Percentiles rank a stretch among this genome's conserved stretches.
phyloP scores from a whole-genome alignment of 1,284 basidiomycete genomes.

The Rhodotorula sp. region DNA sequence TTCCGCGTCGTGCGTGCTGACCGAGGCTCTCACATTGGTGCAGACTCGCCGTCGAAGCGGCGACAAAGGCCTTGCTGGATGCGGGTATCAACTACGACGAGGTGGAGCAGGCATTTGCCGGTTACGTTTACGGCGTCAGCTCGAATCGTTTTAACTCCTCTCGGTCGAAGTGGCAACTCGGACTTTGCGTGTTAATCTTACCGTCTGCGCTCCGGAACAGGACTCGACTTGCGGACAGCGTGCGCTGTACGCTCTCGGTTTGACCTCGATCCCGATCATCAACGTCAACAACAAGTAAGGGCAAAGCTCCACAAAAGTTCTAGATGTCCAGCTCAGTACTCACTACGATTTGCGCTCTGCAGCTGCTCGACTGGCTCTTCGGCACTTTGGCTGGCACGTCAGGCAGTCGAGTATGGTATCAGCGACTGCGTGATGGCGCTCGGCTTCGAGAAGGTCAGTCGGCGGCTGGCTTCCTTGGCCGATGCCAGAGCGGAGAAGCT shows the following conservation, averaged over 20 bases:
- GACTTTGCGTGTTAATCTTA: neutral
- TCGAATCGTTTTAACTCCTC: too few species aligned
- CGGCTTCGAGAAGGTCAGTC: slow-evolving; percentile 67
- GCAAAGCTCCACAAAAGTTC: rapidly evolving
- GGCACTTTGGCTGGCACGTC: slow-evolving; percentile 68
- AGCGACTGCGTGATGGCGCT: slow-evolving; percentile 76
- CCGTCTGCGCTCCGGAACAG: neutral
- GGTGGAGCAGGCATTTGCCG: slow-evolving; percentile 72
- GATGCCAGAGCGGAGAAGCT: too few species aligned
- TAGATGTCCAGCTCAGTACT: neutral
- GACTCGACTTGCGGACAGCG: slow-evolving; percentile 79
- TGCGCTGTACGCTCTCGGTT: slow-evolving; percentile 77
- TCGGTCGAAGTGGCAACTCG: neutral
- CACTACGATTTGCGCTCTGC: neutral
- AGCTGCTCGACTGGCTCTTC: slow-evolving; percentile 59
- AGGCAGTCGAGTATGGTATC: slow-evolving; percentile 65
- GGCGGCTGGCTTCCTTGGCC: neutral
- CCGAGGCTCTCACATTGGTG: neutral
- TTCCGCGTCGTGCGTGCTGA: slow-evolving; percentile 42
- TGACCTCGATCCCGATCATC: slow-evolving; percentile 79
- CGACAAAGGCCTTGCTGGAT: slow-evolving; percentile 78
- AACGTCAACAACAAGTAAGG: slow-evolving; percentile 57
- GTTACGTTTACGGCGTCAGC: slow-evolving; percentile 53
- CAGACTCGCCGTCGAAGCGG: slow-evolving; percentile 73
- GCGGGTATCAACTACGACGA: slow-evolving; percentile 81